phyloP scores from a whole-genome alignment of 2,329 filamentous ascomycete genomes.

The Fusarium papillatum region DNA sequence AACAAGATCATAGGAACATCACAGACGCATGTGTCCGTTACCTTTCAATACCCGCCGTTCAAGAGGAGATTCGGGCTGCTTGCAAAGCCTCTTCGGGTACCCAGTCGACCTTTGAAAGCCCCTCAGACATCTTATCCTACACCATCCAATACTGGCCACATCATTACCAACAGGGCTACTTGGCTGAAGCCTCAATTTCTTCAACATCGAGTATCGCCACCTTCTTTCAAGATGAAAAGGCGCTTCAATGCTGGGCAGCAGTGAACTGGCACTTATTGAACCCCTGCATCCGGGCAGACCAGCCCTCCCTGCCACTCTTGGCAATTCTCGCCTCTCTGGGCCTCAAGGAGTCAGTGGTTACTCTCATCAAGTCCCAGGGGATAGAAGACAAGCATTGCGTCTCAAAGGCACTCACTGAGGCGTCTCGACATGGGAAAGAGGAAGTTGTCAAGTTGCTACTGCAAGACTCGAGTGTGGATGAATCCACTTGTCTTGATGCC shows the following conservation, averaged over 20 bases:
- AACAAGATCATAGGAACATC: background rate
- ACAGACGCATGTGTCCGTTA: background rate
- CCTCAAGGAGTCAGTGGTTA: background rate
- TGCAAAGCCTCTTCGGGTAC: background rate
- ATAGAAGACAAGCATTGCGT: background rate
- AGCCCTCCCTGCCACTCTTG: background rate
- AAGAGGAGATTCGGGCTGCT: background rate
- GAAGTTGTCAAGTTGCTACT: background rate
- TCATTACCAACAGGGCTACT: background rate
- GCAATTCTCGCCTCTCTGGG: background rate
- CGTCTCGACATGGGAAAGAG: background rate
- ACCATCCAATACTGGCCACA: background rate
- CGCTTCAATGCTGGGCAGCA: background rate
- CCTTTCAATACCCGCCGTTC: background rate
- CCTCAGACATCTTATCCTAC: background rate
- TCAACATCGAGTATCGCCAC: background rate
- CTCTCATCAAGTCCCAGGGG: background rate
- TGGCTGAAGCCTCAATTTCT: background rate
- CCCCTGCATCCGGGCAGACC: background rate
- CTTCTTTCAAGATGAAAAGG: background rate
- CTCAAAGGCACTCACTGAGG: background rate
- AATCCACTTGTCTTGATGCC: background rate
- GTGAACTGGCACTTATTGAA: background rate
- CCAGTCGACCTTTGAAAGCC: background rate
- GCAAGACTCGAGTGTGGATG: background rate